These are phyloP conservation scores for Ceratocystis harringtonii DNA, from an alignment of 2,329 filamentous ascomycete genomes.

Conservation along the genomic window DNA sequence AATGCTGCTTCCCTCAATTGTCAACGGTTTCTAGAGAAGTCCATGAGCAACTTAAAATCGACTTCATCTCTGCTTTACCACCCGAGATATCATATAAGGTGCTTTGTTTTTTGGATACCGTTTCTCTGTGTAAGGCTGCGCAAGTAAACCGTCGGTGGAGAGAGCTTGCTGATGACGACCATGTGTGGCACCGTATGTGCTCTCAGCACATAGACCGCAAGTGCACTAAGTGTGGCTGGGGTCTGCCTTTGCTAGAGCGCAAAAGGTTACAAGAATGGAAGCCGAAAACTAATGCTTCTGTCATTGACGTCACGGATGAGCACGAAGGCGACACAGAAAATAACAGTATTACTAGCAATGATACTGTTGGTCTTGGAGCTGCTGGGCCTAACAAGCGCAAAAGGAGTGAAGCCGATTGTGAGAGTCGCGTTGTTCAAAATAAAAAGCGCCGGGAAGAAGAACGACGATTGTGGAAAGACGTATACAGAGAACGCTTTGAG, in stretches of 20 bases:
- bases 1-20: conserved; percentile 94
- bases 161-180: conserved; percentile 83
- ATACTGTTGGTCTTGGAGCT: background rate
- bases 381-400: conserved; percentile 11
- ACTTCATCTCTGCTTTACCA: conserved; percentile 80
- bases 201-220: conserved; percentile 92
- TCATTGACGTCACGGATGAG: conserved; percentile 14
- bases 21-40: conserved; percentile 85
- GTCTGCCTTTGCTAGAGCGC: conserved; percentile 73
- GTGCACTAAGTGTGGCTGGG: conserved; percentile 92
- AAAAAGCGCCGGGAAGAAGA: conserved; percentile 14
- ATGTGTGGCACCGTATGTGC: conserved; percentile 95
- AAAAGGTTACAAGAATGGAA: conserved; percentile 79
- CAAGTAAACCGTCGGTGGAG: conserved; percentile 87
- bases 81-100: conserved; percentile 88
- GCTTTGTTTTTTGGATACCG: conserved; percentile 80
- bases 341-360: background rate
- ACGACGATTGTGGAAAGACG: conserved; percentile 67
- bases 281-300: conserved; percentile 28
- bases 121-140: conserved; percentile 86
- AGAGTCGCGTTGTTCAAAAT: conserved; percentile 13
- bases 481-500: conserved; percentile 89
- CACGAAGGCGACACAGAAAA: conserved; percentile 19
- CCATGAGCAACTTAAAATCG: conserved; percentile 90
- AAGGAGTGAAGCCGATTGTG: conserved; percentile 13